Conservation (phyloP, 805 yeast species). For the Starmerella vitae region DNA sequence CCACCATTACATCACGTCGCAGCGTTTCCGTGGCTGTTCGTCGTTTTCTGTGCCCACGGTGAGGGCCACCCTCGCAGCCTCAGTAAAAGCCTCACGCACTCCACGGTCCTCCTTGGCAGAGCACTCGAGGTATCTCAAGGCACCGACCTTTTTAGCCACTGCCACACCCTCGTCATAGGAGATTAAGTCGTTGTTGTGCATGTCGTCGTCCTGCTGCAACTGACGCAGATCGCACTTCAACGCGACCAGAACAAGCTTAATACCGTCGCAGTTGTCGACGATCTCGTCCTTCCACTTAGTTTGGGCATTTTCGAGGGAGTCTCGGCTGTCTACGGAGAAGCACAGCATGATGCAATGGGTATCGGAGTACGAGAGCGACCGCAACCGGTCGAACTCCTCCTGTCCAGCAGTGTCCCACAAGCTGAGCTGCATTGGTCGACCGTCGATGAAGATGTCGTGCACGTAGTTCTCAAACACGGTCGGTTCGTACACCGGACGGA, state of each 20-base stretch:
- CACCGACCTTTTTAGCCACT: slow-evolving; percentile 87
- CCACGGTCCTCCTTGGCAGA: slow-evolving; percentile 94
- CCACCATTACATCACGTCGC: slow-evolving; percentile 18
- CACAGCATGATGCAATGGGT: slow-evolving; percentile 96
- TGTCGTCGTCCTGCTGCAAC: slow-evolving; percentile 35
- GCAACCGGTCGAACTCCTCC: slow-evolving; percentile 89
- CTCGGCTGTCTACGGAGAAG: slow-evolving; percentile 85
- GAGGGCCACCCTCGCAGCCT: slow-evolving; percentile 93
- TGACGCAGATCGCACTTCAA: slow-evolving; percentile 84
- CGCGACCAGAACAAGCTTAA: slow-evolving; percentile 83
- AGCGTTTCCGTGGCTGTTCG: slow-evolving; percentile 22
- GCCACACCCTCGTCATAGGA: slow-evolving; percentile 86
- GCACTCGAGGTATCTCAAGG: slow-evolving; percentile 87
- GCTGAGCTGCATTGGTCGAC: slow-evolving; percentile 79
- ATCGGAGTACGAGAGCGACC: slow-evolving; percentile 85
- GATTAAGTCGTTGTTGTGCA: slow-evolving; percentile 36
- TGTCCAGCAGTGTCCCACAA: slow-evolving; percentile 99
- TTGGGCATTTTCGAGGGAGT: slow-evolving; percentile 87
- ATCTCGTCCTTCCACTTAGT: slow-evolving; percentile 96
- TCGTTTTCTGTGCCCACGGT: slow-evolving; percentile 62
- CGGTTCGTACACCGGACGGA: slow-evolving; percentile 97
- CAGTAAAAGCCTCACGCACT: slow-evolving; percentile 97
- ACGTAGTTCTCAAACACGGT: slow-evolving; percentile 95
- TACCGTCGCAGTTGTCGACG: slow-evolving; percentile 94
- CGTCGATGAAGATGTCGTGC: slow-evolving; percentile 92